Evolutionary conservation across 1,284 basidiomycete genomes (phyloP), one percentile per base, ranked within the genome.

Genomic region (Caloboletus firmus): DNA sequence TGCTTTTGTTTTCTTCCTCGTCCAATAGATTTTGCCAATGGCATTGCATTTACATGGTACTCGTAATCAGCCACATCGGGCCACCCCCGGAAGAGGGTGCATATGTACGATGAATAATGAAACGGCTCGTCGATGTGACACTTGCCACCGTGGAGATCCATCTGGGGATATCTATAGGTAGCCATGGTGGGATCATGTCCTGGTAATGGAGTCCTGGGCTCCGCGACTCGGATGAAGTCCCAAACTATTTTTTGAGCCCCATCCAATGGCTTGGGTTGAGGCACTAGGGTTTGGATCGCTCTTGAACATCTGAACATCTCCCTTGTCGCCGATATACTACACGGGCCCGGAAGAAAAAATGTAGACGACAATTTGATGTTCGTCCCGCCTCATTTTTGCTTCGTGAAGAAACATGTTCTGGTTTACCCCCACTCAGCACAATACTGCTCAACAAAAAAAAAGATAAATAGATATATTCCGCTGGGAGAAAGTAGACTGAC

Each of bases 391-490:
- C 36, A 36, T 20, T 13, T 20, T 20, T 39, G 20, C 37, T 15
- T 15, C 15, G 17, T 42, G 37, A 22, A 22, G n/a, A 43, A 30
- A 43, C 42, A 43, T 15, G 15, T n/a, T 40, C 6, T 11, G 11
- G 17, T 37, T 37, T 22, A 12, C 11, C 15, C 26, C 20, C 42
- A 13, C n/a, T n/a, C 30, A 36, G 10, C 35, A 26, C 12, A 42
- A 11, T 26, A 45, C 44, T 37, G 34, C n/a, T n/a, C 32, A 22
- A 45, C 32, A 31, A n/a, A 20, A 26, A n/a, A 17, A 11, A 18
- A 44, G 37, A 28, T 5, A 52, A 34, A 45, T 37, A 44, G 10
- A 47, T 64, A 53, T 32, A 63, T 63, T 67, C 18, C 22, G 24
- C 35, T 22, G n/a, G 45, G 44, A 50, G 47, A 30, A 34, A 13